Evolutionary conservation across 176 grass and related monocot genomes (phyloP), one percentile per base, ranked within the genome.

Genomic region (Pharus latifolius): DNA sequence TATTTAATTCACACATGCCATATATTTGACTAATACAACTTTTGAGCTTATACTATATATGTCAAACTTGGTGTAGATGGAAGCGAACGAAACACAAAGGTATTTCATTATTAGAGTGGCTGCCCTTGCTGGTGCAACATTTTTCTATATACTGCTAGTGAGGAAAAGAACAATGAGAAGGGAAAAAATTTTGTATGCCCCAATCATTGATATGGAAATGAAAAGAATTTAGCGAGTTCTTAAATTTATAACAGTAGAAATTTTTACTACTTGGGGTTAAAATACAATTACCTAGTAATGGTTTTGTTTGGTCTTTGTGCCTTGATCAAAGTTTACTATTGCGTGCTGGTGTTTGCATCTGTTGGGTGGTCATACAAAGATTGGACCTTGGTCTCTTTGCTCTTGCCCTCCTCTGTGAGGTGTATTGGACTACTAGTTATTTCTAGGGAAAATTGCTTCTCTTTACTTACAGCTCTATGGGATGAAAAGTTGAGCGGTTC

Each of bases 311-410:
- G 18, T 12, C 62, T 9, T 27, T 65, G 49, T 45, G 49, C 44
- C 49, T n/a, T 22, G 74, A 56, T 77, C 74, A n/a, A 46, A 26
- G 26, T 77, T 33, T 56, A 46, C 48, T 55, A 7, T 7, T 48
- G 20, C 3, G 25, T 43, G 12, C 35, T 77, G 63, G 42, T 48
- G 3, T 20, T 22, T 48, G 43, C 48, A 34, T 67, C 18, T 11
- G 48, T 77, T 66, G 61, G 37, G 52, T 66, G 37, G 69, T 44
- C 33, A 16, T 57, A 29, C 35, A 31, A 42, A 57, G 52, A 15
- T 72, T 29, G 15, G 46, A 37, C 38, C 6, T 52, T 51, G 20
- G 13, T 13, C 15, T 33, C 68, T 10, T 30, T 53, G 53, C 28
- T 32, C 32, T 37, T 23, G 20, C 32, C 10, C 8, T 25, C 16